Conservation (phyloP, 225 moss, liverwort and hornwort genomes). For the Straminergon stramineum region DNA sequence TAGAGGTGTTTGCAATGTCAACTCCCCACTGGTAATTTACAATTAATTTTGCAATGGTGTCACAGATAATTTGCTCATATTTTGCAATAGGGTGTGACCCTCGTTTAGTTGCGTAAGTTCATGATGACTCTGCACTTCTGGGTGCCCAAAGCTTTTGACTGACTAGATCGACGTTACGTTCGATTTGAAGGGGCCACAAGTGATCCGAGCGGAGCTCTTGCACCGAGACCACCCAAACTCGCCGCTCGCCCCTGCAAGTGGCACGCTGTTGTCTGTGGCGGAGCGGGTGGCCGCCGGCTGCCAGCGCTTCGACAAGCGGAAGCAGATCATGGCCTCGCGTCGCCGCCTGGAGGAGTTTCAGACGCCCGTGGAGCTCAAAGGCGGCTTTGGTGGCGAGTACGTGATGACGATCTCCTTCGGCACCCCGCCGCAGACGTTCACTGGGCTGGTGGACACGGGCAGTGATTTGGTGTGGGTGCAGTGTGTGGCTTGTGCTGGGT, state of each 20-base stretch:
- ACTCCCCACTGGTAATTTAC: not conserved
- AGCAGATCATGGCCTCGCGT: not conserved
- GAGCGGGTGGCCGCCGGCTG: not conserved
- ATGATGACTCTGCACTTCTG: not conserved
- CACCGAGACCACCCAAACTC: not conserved
- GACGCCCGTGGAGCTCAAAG: not conserved
- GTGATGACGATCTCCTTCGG: slow-evolving; percentile 3
- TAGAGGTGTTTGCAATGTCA: not conserved
- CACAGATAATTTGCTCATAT: not conserved
- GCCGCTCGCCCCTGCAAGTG: not conserved
- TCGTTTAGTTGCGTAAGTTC: not conserved
- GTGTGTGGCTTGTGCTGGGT: slow-evolving; percentile 17
- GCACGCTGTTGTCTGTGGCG: not conserved
- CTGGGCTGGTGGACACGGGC: not conserved
- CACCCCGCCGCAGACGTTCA: slow-evolving; percentile 5
- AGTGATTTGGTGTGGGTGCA: slow-evolving; percentile 35
- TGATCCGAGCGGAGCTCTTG: not conserved
- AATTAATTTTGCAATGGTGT: not conserved
- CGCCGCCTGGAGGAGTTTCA: not conserved
- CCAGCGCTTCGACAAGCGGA: not conserved
- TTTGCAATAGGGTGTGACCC: not conserved
- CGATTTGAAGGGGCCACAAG: not conserved
- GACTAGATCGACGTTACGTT: not conserved
- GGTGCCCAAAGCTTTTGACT: not conserved
- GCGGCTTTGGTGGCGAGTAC: not conserved